Conservation (phyloP, 192 early-diverging fungal genomes). For the Ambispora gerdemannii region DNA sequence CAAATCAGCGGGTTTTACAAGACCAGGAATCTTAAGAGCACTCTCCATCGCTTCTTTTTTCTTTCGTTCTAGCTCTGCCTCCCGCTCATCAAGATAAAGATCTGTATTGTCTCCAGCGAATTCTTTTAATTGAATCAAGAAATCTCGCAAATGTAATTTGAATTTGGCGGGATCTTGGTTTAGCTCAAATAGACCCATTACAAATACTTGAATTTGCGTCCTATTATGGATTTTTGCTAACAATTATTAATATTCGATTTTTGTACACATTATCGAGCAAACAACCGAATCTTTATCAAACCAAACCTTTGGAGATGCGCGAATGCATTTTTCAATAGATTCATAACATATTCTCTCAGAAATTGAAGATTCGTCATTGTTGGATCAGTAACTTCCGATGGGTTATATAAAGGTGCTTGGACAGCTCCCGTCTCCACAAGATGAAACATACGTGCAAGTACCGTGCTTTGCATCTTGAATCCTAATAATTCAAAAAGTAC, state of each 20-base stretch:
- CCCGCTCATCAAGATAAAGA: slow-evolving; percentile 86
- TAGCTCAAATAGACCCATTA: slow-evolving; percentile 79
- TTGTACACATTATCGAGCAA: too few relatives aligned
- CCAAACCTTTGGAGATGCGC: slow-evolving; percentile 81
- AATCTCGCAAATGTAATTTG: slow-evolving; percentile 93
- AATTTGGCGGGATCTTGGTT: slow-evolving; percentile 82
- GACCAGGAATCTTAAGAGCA: slow-evolving; percentile 87
- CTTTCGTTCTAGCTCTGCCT: slow-evolving; percentile 75
- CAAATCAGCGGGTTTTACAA: slow-evolving; percentile 92
- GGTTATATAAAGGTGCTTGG: slow-evolving; percentile 83
- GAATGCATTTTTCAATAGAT: slow-evolving; percentile 83
- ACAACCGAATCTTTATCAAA: not conserved
- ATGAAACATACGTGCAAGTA: slow-evolving; percentile 87
- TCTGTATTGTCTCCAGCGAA: slow-evolving; percentile 85
- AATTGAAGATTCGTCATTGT: slow-evolving; percentile 77
- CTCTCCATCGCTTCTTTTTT: slow-evolving; percentile 77
- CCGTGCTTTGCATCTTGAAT: slow-evolving; percentile 88
- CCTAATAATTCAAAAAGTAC: slow-evolving; percentile 45
- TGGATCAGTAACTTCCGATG: slow-evolving; percentile 66
- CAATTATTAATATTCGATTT: too few relatives aligned
- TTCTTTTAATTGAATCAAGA: slow-evolving; percentile 90
- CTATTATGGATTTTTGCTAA: slow-evolving; percentile 37
- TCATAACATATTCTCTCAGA: slow-evolving; percentile 79
- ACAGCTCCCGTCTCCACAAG: slow-evolving; percentile 80
- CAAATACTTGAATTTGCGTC: slow-evolving; percentile 82